A percentile compares a stretch with the other conserved stretches of the same genome.
phyloP scores from a whole-genome alignment of 2,329 filamentous ascomycete genomes.

The Phymatotrichopsis omnivora region DNA sequence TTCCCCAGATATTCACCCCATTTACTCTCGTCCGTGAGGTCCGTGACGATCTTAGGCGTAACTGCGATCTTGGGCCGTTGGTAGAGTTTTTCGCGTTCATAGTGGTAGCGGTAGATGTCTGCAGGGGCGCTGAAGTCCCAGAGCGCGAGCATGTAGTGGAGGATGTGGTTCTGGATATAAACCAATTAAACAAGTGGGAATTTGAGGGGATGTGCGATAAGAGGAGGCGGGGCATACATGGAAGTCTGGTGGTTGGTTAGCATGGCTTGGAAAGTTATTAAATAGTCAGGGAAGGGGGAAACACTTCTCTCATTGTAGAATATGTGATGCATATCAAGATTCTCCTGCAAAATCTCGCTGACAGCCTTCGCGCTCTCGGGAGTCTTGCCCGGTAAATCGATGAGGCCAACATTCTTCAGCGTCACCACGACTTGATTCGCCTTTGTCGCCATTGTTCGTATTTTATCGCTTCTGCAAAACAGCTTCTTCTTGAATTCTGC shows the following conservation, averaged over 20 bases:
- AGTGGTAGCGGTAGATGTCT: slow-evolving; percentile 51
- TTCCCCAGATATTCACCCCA: slow-evolving; percentile 49
- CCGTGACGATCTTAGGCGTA: slow-evolving; percentile 41
- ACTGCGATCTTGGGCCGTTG: slow-evolving; percentile 48
- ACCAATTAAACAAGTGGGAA: slow-evolving; percentile 53
- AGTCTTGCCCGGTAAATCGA: slow-evolving; percentile 16
- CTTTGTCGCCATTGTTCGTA: slow-evolving; percentile 2
- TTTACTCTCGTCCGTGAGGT: slow-evolving; percentile 46
- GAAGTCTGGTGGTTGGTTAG: slow-evolving; percentile 3
- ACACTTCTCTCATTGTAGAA: slow-evolving; percentile 1
- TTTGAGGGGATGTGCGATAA: slow-evolving; percentile 71
- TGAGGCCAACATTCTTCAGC: slow-evolving; percentile 2
- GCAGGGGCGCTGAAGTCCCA: slow-evolving; percentile 63
- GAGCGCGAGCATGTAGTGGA: slow-evolving; percentile 64
- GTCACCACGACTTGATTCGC: background rate
- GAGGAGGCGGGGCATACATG: slow-evolving; percentile 10
- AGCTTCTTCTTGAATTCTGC: background rate
- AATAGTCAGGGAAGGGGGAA: background rate
- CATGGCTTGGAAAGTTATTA: background rate
- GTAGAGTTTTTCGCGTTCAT: slow-evolving; percentile 54
- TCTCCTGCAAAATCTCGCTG: slow-evolving; percentile 62
- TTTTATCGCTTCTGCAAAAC: background rate
- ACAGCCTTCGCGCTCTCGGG: slow-evolving; percentile 33
- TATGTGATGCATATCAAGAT: slow-evolving; percentile 48
- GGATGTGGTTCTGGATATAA: slow-evolving; percentile 61